Conservation (phyloP, 371 early-diverging fungal species). For the Lichtheimia corymbifera region DNA sequence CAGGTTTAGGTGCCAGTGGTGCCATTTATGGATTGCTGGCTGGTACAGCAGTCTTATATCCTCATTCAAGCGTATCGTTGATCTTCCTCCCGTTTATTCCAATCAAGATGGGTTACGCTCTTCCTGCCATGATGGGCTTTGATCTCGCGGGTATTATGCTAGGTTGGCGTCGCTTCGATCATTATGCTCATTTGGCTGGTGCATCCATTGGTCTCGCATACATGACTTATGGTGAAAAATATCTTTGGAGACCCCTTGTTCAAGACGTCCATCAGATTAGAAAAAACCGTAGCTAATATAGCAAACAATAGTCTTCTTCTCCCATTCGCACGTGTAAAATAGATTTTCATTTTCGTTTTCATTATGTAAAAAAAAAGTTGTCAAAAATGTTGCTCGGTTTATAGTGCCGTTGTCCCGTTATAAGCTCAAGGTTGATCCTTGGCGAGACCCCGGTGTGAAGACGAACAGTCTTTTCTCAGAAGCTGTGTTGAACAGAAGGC, state of each 20-base stretch:
- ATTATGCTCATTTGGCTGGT: constrained; percentile 73
- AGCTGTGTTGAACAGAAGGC: constrained; percentile 37
- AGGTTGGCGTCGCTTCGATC: constrained; percentile 68
- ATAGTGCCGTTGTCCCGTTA: constrained; percentile 33
- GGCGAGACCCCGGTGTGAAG: constrained; percentile 31
- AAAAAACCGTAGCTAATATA: background rate
- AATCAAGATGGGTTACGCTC: constrained; percentile 56
- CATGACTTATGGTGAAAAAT: constrained; percentile 47
- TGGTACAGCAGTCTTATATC: constrained; percentile 57
- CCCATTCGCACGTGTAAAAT: background rate
- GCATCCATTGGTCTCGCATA: constrained; percentile 56
- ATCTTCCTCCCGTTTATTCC: constrained; percentile 77
- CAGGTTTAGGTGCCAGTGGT: constrained; percentile 79
- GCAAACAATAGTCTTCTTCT: background rate
- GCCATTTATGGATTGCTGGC: constrained; percentile 73
- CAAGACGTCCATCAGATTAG: constrained; percentile 28
- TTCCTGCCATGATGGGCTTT: constrained; percentile 51
- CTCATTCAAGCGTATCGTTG: constrained; percentile 62
- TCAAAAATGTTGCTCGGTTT: constrained; percentile 26
- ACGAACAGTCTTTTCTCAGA: constrained; percentile 29
- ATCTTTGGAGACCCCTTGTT: constrained; percentile 53
- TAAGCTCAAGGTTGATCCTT: background rate
- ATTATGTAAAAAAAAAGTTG: constrained; percentile 1
- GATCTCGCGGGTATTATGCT: constrained; percentile 63
- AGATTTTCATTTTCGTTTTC: constrained; percentile 14